Percentiles rank a stretch among this genome's conserved stretches.
Evolutionary conservation across 176 grass and related monocot genomes (phyloP).

Genomic region (Carex cristatella): DNA sequence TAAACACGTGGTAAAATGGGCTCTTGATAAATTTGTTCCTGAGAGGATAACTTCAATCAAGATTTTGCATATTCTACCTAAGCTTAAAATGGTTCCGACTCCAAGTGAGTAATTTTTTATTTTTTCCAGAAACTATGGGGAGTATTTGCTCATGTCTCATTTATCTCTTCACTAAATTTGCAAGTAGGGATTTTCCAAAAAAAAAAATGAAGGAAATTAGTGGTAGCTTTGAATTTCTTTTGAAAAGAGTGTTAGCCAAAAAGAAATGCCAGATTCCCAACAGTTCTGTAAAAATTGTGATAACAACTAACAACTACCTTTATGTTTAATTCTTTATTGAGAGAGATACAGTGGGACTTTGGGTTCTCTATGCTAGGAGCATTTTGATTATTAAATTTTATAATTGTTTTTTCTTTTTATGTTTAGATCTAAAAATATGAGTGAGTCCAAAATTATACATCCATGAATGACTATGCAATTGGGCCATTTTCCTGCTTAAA

Average conservation of each 20-base stretch:
- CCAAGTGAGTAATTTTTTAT: conserved; percentile 44
- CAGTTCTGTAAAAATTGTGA: background rate
- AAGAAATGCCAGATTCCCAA: background rate
- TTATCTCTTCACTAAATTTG: background rate
- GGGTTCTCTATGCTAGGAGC: background rate
- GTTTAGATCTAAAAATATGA: background rate
- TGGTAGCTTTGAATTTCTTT: background rate
- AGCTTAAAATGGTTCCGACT: conserved; percentile 71
- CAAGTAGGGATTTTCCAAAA: background rate
- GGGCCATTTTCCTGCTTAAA: background rate
- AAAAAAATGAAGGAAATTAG: background rate
- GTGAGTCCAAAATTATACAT: background rate
- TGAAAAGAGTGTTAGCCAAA: background rate
- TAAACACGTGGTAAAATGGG: conserved; percentile 77
- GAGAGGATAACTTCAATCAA: conserved; percentile 56
- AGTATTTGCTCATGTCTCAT: background rate
- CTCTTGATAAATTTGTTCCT: conserved; percentile 73
- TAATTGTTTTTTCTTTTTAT: background rate
- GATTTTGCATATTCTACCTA: conserved; percentile 59
- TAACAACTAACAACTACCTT: background rate
- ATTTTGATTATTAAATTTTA: background rate
- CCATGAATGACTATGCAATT: background rate
- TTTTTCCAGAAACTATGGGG: background rate
- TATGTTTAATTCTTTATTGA: background rate
- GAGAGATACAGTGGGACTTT: background rate